These are phyloP conservation scores for Neofusicoccum kwambonambiense DNA, from an alignment of 2,329 filamentous ascomycete species.

Conservation along the genomic window DNA sequence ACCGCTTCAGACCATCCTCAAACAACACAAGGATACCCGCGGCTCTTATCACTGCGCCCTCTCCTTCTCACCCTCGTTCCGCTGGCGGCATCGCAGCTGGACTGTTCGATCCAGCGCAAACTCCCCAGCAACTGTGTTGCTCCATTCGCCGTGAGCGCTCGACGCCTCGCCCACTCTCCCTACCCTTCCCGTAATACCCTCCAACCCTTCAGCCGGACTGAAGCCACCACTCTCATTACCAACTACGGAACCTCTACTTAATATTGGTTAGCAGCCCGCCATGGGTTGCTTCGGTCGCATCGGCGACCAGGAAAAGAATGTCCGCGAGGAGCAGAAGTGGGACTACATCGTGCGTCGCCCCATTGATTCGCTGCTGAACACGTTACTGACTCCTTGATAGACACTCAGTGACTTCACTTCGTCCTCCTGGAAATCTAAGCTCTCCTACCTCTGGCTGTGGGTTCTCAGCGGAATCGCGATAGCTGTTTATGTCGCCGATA, in stretches of 20 bases:
- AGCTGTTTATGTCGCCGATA: slow-evolving; percentile 85
- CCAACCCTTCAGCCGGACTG: slow-evolving; percentile 17
- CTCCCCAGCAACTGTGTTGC: slow-evolving; percentile 1
- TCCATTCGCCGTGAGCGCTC: slow-evolving; percentile 9
- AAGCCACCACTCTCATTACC: neutral
- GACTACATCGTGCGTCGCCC: slow-evolving; percentile 74
- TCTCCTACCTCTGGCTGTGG: slow-evolving; percentile 85
- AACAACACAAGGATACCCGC: slow-evolving; percentile 1
- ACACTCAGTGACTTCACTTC: slow-evolving; percentile 76
- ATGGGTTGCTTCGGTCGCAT: slow-evolving; percentile 19
- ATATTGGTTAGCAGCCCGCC: neutral
- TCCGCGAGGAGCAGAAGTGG: slow-evolving; percentile 64
- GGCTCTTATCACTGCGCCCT: neutral
- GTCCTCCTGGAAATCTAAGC: slow-evolving; percentile 69
- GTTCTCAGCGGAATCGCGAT: slow-evolving; percentile 75
- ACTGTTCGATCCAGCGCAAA: slow-evolving; percentile 5
- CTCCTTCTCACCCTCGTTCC: neutral
- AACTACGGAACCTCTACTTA: neutral
- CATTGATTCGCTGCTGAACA: neutral
- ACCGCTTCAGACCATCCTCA: neutral
- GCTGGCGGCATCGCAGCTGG: slow-evolving; percentile 15
- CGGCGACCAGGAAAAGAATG: slow-evolving; percentile 38
- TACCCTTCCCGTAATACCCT: neutral
- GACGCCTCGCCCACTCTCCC: neutral
- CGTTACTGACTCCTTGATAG: slow-evolving; percentile 30